A percentile compares a stretch with the other conserved stretches of the same genome.
Conservation (phyloP, 2,329 filamentous ascomycete species). For the Sporothrix luriei region DNA sequence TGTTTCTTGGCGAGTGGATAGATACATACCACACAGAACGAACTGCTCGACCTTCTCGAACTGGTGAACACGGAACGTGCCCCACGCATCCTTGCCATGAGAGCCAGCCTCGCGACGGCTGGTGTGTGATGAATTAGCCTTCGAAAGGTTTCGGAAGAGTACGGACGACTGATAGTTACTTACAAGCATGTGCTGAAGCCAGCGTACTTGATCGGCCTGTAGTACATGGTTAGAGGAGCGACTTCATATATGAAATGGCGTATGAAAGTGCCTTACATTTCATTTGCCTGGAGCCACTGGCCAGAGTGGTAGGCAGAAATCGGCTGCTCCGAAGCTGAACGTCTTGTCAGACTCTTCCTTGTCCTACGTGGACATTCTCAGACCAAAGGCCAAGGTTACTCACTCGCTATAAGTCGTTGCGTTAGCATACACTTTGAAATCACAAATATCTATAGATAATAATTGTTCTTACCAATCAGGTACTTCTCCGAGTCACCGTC, state of each 20-base stretch:
- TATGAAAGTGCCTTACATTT: conserved; percentile 55
- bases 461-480: conserved; percentile 58
- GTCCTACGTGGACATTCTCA: not conserved
- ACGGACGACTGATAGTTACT: conserved; percentile 8
- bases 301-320: conserved; percentile 90
- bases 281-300: conserved; percentile 84
- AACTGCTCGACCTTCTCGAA: conserved; percentile 68
- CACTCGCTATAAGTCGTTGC: conserved; percentile 30
- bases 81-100: conserved; percentile 81
- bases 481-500: conserved; percentile 88
- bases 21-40: conserved; percentile 45
- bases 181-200: conserved; percentile 90
- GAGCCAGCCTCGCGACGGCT: conserved; percentile 86
- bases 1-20: not conserved
- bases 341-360: not conserved
- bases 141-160: accelerated
- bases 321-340: conserved; percentile 75
- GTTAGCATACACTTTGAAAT: conserved; percentile 19
- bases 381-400: not conserved
- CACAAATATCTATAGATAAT: not conserved
- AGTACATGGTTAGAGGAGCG: not conserved
- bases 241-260: no score
- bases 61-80: conserved; percentile 96
- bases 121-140: not conserved
- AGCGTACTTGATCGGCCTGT: conserved; percentile 77